A percentile compares a stretch with the other conserved stretches of the same genome.
These are phyloP conservation scores for Bacidia rubella DNA, from an alignment of 495 filamentous ascomycete genomes.

Conservation along the genomic window DNA sequence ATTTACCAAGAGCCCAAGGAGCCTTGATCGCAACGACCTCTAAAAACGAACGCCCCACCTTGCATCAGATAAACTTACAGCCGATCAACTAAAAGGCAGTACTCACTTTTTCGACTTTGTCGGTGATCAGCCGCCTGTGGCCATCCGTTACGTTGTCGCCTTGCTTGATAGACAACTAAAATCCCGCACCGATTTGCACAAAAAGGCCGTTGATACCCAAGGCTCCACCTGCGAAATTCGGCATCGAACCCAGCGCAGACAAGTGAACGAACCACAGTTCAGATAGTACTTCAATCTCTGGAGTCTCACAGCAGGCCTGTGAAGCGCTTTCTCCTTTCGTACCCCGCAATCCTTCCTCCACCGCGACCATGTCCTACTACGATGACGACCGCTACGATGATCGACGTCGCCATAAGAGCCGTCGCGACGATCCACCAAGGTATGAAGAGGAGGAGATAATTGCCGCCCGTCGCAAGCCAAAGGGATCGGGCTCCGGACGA, in stretches of 20 bases:
- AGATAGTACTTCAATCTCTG: constrained; percentile 23
- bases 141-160: neutral
- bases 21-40: neutral
- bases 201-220: constrained; percentile 1
- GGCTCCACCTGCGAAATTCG: neutral
- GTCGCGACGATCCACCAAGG: constrained; percentile 7
- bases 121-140: neutral
- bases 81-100: neutral
- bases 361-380: constrained; percentile 10
- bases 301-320: too few species aligned
- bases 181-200: neutral
- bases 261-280: neutral
- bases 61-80: neutral
- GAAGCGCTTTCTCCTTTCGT: neutral
- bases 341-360: neutral
- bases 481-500: constrained; percentile 1
- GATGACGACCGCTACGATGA: constrained; percentile 12
- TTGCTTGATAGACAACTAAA: neutral
- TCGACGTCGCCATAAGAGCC: constrained; percentile 8
- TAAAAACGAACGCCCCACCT: neutral
- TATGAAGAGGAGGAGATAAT: constrained; percentile 17
- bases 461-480: constrained; percentile 13
- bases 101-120: neutral
- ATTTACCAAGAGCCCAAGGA: neutral
- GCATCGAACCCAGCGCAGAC: neutral